A percentile compares a stretch with the other conserved stretches of the same genome.
phyloP scores from a whole-genome alignment of 768 basidiomycete genomes.

The Russula lepida region DNA sequence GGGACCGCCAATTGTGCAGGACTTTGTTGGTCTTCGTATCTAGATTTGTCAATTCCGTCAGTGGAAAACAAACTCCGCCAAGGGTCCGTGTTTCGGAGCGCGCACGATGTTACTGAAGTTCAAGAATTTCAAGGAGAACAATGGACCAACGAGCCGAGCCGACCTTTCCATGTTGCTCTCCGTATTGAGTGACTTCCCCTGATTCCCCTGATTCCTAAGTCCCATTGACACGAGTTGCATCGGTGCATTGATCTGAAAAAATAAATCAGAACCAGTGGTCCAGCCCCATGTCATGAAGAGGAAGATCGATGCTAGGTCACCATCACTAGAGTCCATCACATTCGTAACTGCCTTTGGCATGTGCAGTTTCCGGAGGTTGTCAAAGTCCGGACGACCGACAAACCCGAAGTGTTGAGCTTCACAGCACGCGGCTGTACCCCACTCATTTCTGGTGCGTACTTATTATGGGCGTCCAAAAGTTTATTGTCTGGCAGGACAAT shows the following conservation, averaged over 20 bases:
- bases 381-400: not conserved
- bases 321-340: slow-evolving; percentile 2
- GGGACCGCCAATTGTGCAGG: slow-evolving; percentile 10
- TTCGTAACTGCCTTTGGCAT: not conserved
- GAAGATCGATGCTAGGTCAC: slow-evolving; percentile 13
- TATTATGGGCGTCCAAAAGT: not conserved
- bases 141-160: too few relatives aligned
- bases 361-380: not conserved
- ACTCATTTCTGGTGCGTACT: not conserved
- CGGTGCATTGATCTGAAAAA: not conserved
- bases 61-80: slow-evolving; percentile 11
- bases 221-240: not conserved
- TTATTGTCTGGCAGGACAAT: not conserved
- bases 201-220: not conserved
- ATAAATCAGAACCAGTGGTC: slow-evolving; percentile 1
- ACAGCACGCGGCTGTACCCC: not conserved
- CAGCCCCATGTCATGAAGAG: slow-evolving; percentile 7
- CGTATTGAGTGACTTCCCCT: not conserved
- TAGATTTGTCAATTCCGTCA: not conserved
- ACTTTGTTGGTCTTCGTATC: slow-evolving; percentile 8
- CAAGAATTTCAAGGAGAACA: too few relatives aligned
- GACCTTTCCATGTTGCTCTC: too few relatives aligned
- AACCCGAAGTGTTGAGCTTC: not conserved
- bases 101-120: slow-evolving; percentile 8
- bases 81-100: not conserved